These are phyloP conservation scores for Gaertneriomyces semiglobifer DNA, from an alignment of 192 early-diverging fungal genomes.

Conservation along the genomic window DNA sequence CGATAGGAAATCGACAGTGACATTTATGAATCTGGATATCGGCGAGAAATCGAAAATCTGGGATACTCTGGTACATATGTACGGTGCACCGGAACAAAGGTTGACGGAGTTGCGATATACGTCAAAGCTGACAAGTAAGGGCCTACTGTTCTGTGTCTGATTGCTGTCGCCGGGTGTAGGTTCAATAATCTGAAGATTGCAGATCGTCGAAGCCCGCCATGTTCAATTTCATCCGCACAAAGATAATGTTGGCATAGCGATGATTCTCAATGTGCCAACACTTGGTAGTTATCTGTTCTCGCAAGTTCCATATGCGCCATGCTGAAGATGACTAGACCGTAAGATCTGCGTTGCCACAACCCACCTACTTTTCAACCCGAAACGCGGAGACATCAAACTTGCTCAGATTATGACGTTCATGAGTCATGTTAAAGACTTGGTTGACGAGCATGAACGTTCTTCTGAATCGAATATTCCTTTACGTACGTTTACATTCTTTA, in stretches of 20 bases:
- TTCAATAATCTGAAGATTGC: conserved; percentile 8
- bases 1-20: conserved; percentile 18
- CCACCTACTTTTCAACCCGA: conserved; percentile 23
- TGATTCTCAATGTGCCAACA: neutral
- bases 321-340: neutral
- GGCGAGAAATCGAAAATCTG: conserved; percentile 4
- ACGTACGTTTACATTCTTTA: neutral
- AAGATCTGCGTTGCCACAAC: conserved; percentile 24
- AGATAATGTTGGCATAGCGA: conserved; percentile 16
- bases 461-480: neutral
- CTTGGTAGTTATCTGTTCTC: neutral
- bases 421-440: neutral
- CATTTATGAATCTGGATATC: conserved; percentile 10
- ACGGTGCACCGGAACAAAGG: conserved; percentile 28
- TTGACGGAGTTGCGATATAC: conserved; percentile 22
- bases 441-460: conserved; percentile 3
- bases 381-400: conserved; percentile 15
- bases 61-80: conserved; percentile 22
- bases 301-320: neutral
- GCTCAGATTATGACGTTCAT: conserved; percentile 11
- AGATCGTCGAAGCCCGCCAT: conserved; percentile 3
- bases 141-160: neutral
- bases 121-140: conserved; percentile 3
- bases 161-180: neutral
- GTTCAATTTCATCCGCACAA: conserved; percentile 23